phyloP scores from a whole-genome alignment of 495 filamentous ascomycete genomes.

The Neurospora sp. region DNA sequence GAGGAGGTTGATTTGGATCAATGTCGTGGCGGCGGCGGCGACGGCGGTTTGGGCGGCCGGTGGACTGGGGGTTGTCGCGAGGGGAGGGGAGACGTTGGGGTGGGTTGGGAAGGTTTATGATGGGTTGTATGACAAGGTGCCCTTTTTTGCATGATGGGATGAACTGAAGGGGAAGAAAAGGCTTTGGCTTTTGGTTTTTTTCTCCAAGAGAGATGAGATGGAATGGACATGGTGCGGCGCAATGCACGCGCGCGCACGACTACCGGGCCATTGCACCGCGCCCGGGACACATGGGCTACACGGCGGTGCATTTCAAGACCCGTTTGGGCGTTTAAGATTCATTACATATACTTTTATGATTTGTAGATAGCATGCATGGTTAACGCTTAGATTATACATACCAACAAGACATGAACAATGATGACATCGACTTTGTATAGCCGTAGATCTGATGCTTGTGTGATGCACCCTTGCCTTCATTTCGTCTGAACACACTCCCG shows the following conservation, averaged over 20 bases:
- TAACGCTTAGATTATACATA: background rate
- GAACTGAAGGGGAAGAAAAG: background rate
- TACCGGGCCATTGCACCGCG: background rate
- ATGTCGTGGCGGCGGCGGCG: slow-evolving; percentile 47
- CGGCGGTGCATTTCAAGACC: background rate
- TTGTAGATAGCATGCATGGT: background rate
- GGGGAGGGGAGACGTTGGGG: slow-evolving; percentile 56
- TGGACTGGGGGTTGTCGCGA: slow-evolving; percentile 64
- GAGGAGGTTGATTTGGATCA: slow-evolving; percentile 59
- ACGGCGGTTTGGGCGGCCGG: slow-evolving; percentile 69
- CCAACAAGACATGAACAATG: background rate
- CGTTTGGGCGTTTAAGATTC: background rate
- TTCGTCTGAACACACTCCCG: background rate
- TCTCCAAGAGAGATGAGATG: background rate
- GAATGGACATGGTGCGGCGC: background rate
- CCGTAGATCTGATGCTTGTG: background rate
- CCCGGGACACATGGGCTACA: background rate
- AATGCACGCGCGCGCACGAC: background rate
- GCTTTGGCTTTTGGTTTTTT: background rate
- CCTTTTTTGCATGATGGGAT: slow-evolving; percentile 1
- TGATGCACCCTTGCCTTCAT: background rate
- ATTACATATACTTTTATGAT: background rate
- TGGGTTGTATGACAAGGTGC: slow-evolving; percentile 34
- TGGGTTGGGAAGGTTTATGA: slow-evolving; percentile 80
- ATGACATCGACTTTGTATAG: background rate